Evolutionary conservation across 805 yeast genomes (phyloP), one percentile per base, ranked within the genome.

Genomic region (Ogataea chonburiensis): DNA sequence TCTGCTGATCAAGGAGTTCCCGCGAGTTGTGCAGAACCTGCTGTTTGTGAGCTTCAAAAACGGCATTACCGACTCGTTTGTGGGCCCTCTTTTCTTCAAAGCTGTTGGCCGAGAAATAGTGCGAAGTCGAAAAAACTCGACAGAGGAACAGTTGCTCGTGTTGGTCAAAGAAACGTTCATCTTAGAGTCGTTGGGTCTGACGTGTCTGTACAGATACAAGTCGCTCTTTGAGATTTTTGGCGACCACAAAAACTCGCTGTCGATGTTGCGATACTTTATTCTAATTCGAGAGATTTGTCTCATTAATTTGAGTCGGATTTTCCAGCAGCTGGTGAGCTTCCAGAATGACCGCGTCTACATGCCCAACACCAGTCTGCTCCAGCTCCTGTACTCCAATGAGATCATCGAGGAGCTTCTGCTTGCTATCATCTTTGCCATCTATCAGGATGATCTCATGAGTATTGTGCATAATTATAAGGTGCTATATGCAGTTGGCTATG

Each of bases 361-460:
- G 2, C 12, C 21, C 1, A 45, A 53, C 19, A 24, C 33, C 3
- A 31, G 28, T 5, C 30, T 54, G 11, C 10, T 60, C n/a, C 36
- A 49, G 23, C 26, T 42, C 20, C 28, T 58, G n/a, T 28, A 50
- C 3, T 37, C 52, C 8, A 41, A 38, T 8, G 59, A 56, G 0
- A 20, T 53, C 8, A 38, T 56, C 8, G 52, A 56, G 24, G 60
- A 54, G 30, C 34, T 57, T 3, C n/a, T 55, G 17, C 19, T 55
- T 15, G 47, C 52, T 7, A 37, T 59, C 6, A 47, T 59, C 8
- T 19, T 60, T 36, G 57, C 58, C 8, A 45, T 59, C 22, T 51
- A 52, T 19, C 57, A 49, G 21, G 66, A 61, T 40, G 56, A 60
- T 31, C 32, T 46, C 37, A 38, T 59, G 18, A 53, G 54, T 30